Base-by-base conservation (phyloP, 208 protist genomes). In the Trypanosoma mega region DNA sequence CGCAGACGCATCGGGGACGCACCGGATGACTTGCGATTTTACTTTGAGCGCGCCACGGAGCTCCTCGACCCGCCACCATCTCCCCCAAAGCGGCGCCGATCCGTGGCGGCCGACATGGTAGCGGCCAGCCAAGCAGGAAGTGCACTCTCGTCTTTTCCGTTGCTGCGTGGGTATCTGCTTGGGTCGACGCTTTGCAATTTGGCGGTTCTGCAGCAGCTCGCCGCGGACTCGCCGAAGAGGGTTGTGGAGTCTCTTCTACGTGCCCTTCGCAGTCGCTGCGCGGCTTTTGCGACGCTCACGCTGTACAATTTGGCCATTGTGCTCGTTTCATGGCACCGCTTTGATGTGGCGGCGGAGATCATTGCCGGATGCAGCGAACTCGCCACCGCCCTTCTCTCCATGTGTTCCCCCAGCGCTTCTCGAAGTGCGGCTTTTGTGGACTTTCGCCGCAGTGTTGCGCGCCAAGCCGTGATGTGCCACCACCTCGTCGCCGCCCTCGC, bases 231-330 rank as follows among this genome's bases (percentile, higher is more conserved):
- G 12, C 49, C 49, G 9, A 11, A 53, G 3, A 41, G 48, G 34
- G 56, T 83, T n/a, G 39, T 73, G n/a, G 46, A 66, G 29, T 63
- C 72, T 23, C 72, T 95, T 21, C 49, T 84, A 27, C 71, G 68
- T 7, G 78, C 85, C 7, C 55, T 92, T n/a, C 48, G 55, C 2
- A 65, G 71, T 12, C 68, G 67, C 3, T 46, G 65, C 8, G 80
- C 72, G 7, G 78, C 76, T 12, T 72, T 90, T 61, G 57, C 66
- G 63, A 82, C 72, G 23, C 18, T 68, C n/a, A 63, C 78, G 20
- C 63, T 95, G 45, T 93, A 93, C 73, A 95, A 95, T 54, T 44
- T 95, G 24, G 82, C 82, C 14, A 80, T 82, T 21, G 24, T 68
- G 4, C 82, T 90, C 36, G 47, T 86, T 3, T 52, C 60, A 3